Evolutionary conservation across 2,329 filamentous ascomycete species (phyloP), one percentile per base, ranked within the genome.

Genomic region (Aspergillus calidoustus): DNA sequence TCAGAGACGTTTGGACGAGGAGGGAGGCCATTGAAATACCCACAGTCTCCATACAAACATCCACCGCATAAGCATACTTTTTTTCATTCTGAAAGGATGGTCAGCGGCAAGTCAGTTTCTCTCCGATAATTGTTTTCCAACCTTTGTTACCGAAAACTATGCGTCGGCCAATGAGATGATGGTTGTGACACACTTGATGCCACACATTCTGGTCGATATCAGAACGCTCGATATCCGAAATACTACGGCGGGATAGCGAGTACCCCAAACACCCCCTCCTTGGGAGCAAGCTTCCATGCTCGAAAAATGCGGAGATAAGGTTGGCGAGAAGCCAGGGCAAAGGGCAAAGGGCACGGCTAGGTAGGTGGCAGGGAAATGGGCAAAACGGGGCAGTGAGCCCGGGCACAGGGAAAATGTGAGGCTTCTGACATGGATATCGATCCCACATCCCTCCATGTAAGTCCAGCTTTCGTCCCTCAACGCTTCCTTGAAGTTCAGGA

Each of bases 351-450:
- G 15, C 25, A 11, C 23, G 28, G 17, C 53, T 41, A 46, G 28
- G 43, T 49, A 17, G 22, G 25, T 34, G 15, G 25, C 46, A 44
- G n/a, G 23, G 49, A 44, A 50, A 31, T 34, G 23, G 41, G 48
- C 17, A 19, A 13, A 54, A 58, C 48, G 55, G 51, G 62, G 62
- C 62, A 52, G 25, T 50, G 34, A 55, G 47, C 46, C 54, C 50
- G 62, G 58, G 59, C 62, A 59, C 51, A 47, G n/a, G 25, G 25
- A 13, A 43, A 55, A 43, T 41, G 54, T 57, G 62, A 63, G 57
- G 55, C 47, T 43, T 47, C 41, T 31, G n/a, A 34, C 59, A 54
- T 61, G 62, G 44, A 54, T 61, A 22, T 28, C 11, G 51, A 58
- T 41, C 55, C 38, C 44, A 54, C 15, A 3, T 53, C 50, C 30